These are phyloP conservation scores for Trifolium pratense DNA, from an alignment of 306 rosid genomes.

Conservation along the genomic window DNA sequence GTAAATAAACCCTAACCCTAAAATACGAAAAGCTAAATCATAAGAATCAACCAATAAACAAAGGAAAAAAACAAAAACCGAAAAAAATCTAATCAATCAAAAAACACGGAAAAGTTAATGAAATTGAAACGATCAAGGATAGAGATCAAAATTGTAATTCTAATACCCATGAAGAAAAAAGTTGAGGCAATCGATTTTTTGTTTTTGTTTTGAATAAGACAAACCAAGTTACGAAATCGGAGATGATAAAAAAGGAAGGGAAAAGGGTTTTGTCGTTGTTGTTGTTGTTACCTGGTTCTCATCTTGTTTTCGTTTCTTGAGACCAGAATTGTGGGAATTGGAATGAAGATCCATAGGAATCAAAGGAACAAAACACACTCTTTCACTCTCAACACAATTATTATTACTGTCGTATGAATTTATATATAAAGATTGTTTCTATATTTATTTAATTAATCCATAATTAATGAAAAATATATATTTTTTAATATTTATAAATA, in stretches of 20 bases:
- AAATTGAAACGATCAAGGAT: constrained; percentile 40
- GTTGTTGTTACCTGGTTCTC: constrained; percentile 47
- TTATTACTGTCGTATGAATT: no score
- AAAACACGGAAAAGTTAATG: neutral
- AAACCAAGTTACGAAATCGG: neutral
- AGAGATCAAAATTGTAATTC: constrained; percentile 15
- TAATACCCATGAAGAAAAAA: constrained; percentile 18
- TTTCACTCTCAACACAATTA: neutral
- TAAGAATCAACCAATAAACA: neutral
- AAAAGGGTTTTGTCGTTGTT: neutral
- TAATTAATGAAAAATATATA: no score
- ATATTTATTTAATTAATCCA: no score
- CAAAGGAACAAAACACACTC: neutral
- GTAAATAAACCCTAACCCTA: constrained; percentile 33
- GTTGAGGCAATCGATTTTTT: no score
- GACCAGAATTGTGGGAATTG: constrained; percentile 29
- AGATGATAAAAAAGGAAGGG: neutral
- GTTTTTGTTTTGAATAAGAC: no score
- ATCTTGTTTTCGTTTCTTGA: constrained; percentile 56
- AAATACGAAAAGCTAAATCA: neutral
- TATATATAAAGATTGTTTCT: no score
- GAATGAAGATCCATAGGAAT: constrained; percentile 53
- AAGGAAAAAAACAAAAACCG: neutral
- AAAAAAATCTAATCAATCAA: neutral
- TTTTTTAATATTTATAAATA: no score